Evolutionary conservation across 257 asterid genomes (phyloP).

Genomic region (Solanum etuberosum): DNA sequence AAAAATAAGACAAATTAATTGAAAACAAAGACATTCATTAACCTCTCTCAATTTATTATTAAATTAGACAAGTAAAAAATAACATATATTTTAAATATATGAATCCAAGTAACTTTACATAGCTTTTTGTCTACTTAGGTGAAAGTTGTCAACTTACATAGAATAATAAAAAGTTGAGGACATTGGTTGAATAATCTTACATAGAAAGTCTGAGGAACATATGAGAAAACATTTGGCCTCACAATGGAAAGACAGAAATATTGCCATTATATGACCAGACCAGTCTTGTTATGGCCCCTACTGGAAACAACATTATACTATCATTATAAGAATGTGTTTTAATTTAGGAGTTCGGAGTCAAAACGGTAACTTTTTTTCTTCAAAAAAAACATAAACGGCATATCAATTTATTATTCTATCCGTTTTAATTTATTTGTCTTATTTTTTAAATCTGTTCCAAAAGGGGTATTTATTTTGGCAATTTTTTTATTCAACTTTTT

Average conservation of each 20-base stretch:
- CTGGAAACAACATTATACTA: not conserved
- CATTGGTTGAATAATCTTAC: not conserved
- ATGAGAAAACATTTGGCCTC: not conserved
- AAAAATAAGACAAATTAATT: not conserved
- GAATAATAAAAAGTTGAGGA: not conserved
- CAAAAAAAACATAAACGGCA: too few species aligned
- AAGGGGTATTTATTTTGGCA: not conserved
- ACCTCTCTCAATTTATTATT: not conserved
- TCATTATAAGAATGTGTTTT: not conserved
- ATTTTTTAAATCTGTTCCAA: rapidly evolving
- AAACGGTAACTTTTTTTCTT: too few species aligned
- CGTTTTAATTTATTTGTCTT: too few species aligned
- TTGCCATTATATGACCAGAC: not conserved
- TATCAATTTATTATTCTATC: too few species aligned
- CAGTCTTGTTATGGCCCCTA: not conserved
- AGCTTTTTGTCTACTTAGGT: not conserved
- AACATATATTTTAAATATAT: too few species aligned
- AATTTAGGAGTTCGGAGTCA: not conserved
- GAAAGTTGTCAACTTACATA: too few species aligned
- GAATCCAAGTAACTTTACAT: not conserved
- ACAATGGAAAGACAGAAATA: not conserved
- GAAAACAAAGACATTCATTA: not conserved
- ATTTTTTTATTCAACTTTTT: not conserved
- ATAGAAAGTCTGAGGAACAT: not conserved
- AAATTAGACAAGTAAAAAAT: not conserved